These are phyloP conservation scores for Sordaria brevicollis DNA, from an alignment of 495 filamentous ascomycete species.

Conservation along the genomic window DNA sequence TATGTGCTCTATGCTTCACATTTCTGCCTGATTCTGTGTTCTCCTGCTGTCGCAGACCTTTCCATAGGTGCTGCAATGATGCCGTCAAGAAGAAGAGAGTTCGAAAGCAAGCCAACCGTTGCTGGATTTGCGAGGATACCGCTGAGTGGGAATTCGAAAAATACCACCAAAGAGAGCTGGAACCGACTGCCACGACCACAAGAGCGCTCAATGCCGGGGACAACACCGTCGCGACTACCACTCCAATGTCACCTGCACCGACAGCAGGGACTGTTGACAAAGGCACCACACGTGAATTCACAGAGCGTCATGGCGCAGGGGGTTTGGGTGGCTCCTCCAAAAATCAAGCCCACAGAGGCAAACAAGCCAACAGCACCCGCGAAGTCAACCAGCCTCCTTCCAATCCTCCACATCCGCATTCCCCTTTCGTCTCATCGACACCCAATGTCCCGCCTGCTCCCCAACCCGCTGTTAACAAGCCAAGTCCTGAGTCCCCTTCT, in stretches of 20 bases:
- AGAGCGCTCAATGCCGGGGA: too few species aligned
- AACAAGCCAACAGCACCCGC: neutral
- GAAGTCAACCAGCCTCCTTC: neutral
- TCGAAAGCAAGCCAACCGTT: neutral
- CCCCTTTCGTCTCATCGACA: neutral
- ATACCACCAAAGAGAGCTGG: neutral
- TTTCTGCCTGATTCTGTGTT: too few species aligned
- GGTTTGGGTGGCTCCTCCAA: neutral
- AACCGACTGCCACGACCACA: neutral
- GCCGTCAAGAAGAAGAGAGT: neutral
- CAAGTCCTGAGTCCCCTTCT: neutral
- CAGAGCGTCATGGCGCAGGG: neutral
- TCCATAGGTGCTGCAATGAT: neutral
- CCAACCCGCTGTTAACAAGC: neutral
- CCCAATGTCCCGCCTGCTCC: neutral
- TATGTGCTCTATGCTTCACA: neutral
- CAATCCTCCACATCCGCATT: neutral
- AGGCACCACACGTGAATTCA: too few species aligned
- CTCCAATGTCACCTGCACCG: neutral
- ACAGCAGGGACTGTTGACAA: neutral
- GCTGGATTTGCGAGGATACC: neutral
- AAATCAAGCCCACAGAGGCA: neutral
- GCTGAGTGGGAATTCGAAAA: neutral
- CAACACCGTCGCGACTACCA: too few species aligned
- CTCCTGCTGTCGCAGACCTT: neutral